phyloP scores from a whole-genome alignment of 2,329 filamentous ascomycete species.

The Dothideomycetidae sp. region DNA sequence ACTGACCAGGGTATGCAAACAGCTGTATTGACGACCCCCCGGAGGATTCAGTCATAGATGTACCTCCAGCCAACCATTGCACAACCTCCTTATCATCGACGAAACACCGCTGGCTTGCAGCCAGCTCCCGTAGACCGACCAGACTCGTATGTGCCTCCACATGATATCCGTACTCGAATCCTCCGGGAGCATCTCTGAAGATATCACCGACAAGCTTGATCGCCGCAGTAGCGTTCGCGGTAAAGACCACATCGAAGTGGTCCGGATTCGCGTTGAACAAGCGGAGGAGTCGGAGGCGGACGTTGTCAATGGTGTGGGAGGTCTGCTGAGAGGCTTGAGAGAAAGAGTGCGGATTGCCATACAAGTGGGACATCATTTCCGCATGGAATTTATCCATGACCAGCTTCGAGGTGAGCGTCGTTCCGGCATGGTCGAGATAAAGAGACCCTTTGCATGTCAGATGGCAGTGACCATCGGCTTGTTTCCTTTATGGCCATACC shows the following conservation, averaged over 20 bases:
- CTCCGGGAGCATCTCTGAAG: conserved; percentile 49
- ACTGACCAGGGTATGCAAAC: conserved; percentile 82
- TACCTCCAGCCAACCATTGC: conserved; percentile 38
- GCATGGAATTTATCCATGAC: conserved; percentile 63
- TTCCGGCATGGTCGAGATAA: conserved; percentile 89
- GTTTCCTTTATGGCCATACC: conserved; percentile 2
- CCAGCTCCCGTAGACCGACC: conserved; percentile 62
- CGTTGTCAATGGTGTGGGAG: conserved; percentile 56
- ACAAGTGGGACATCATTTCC: conserved; percentile 64
- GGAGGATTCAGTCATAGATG: conserved; percentile 10
- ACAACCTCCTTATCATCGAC: conserved; percentile 47
- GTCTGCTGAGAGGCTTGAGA: conserved; percentile 65
- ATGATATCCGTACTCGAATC: conserved; percentile 76
- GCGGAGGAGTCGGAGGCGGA: conserved; percentile 54
- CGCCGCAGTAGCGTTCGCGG: conserved; percentile 81
- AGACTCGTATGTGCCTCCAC: conserved; percentile 75
- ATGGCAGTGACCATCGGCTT: not conserved
- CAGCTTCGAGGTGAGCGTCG: conserved; percentile 41
- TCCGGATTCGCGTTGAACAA: conserved; percentile 72
- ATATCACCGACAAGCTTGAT: conserved; percentile 77
- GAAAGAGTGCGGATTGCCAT: conserved; percentile 84
- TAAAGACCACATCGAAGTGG: conserved; percentile 79
- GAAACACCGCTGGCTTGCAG: conserved; percentile 52
- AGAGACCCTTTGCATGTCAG: conserved; percentile 11
- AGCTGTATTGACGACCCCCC: conserved; percentile 25